Evolutionary conservation across 495 filamentous ascomycete genomes (phyloP).

Genomic region (Clohesyomyces aquaticus): DNA sequence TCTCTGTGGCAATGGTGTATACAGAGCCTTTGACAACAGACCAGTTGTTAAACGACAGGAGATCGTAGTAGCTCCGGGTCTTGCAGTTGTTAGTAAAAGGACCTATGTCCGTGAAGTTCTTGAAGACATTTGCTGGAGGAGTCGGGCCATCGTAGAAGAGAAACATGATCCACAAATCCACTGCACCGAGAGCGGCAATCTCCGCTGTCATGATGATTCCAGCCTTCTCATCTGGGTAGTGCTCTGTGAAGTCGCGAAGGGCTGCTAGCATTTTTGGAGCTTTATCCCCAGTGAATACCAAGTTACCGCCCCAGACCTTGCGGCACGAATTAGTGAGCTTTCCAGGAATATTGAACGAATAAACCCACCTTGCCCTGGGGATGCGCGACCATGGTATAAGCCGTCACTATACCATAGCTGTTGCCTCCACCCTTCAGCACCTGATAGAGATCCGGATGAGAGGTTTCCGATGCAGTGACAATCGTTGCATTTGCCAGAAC

Average conservation of each 20-base stretch:
- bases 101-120: slow-evolving; percentile 57
- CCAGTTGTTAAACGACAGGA: slow-evolving; percentile 47
- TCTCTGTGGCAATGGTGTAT: slow-evolving; percentile 62
- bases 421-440: slow-evolving; percentile 58
- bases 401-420: slow-evolving; percentile 61
- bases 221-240: slow-evolving; percentile 35
- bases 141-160: slow-evolving; percentile 65
- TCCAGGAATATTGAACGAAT: neutral
- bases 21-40: slow-evolving; percentile 47
- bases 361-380: slow-evolving; percentile 21
- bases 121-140: slow-evolving; percentile 59
- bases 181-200: slow-evolving; percentile 47
- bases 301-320: slow-evolving; percentile 36
- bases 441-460: slow-evolving; percentile 64
- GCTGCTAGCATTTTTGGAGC: slow-evolving; percentile 26
- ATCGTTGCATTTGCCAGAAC: slow-evolving; percentile 59
- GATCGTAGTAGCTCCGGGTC: slow-evolving; percentile 57
- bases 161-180: slow-evolving; percentile 64
- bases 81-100: slow-evolving; percentile 56
- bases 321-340: neutral
- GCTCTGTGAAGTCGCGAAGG: slow-evolving; percentile 34
- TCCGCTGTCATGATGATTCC: slow-evolving; percentile 53
- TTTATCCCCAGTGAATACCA: slow-evolving; percentile 24
- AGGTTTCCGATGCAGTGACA: slow-evolving; percentile 54
- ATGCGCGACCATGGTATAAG: slow-evolving; percentile 33